phyloP scores from a whole-genome alignment of 768 basidiomycete genomes.

The Gyrodon lividus region DNA sequence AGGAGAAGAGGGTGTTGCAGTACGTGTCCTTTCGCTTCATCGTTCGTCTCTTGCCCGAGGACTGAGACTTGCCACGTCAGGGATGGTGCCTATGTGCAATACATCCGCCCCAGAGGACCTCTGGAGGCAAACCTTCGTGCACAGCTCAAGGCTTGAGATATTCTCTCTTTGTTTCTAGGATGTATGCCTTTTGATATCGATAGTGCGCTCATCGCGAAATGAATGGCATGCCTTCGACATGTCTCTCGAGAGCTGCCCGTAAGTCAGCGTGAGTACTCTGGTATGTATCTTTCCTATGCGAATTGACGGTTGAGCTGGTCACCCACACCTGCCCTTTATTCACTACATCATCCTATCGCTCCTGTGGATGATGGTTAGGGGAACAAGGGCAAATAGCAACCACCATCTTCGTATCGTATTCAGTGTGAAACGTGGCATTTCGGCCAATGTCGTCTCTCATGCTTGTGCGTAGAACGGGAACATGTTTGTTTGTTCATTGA shows the following conservation, averaged over 20 bases:
- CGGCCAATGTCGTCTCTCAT: constrained; percentile 9
- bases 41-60: not conserved
- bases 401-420: constrained; percentile 11
- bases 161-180: constrained; percentile 5
- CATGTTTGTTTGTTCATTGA: no score
- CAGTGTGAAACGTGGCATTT: constrained; percentile 17
- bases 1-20: constrained; percentile 87
- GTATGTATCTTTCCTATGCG: not conserved
- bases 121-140: constrained; percentile 83
- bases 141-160: constrained; percentile 68
- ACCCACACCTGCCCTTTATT: constrained; percentile 54
- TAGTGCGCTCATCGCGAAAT: constrained; percentile 16
- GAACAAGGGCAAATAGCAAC: constrained; percentile 76
- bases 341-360: constrained; percentile 62
- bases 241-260: constrained; percentile 8
- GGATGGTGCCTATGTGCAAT: constrained; percentile 95
- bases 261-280: constrained; percentile 10
- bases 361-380: constrained; percentile 67
- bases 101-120: constrained; percentile 85
- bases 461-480: constrained; percentile 19
- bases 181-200: constrained; percentile 25
- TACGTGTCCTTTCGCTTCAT: constrained; percentile 44
- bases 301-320: not conserved
- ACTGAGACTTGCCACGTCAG: constrained; percentile 34
- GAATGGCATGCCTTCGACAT: constrained; percentile 21